Base-by-base conservation (phyloP, 2,329 filamentous ascomycete genomes). In the Monosporascus ibericus region DNA sequence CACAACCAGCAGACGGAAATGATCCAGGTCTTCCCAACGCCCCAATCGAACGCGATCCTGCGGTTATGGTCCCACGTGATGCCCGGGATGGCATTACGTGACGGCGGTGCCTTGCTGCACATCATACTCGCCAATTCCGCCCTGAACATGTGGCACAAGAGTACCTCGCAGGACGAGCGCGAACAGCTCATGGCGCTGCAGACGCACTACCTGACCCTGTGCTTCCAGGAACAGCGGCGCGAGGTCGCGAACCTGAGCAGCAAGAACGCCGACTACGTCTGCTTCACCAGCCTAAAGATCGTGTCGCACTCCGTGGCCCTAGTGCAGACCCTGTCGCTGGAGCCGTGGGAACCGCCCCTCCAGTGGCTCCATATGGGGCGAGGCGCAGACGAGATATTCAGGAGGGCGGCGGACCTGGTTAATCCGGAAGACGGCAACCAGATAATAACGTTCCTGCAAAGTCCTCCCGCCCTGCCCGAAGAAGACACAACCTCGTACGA, bases 271-370 rank as follows among this genome's bases (percentile, higher is more conserved):
- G 69, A 71, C 58, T 63, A 62, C 40, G 61, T 71, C 42, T 70
- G 67, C 55, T 67, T 70, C 50, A 65, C 67, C 22, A 63, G 64
- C 38, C 59, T 72, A 27, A 61, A 62, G 39, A 70, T 72, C 55
- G 54, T 72, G 37, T 61, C 64, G n/a, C 69, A 71, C 58, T 66
- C 65, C 36, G 61, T 71, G 48, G 69, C 68, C 7, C 58, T 71
- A 7, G 69, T 72, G 17, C 70, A 72, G 63, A 71, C 68, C 11
- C 54, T 70, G 42, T 60, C 65, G 18, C 49, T 62, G 25, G 62
- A 66, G 46, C 68, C 67, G 2, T 72, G 70, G 70, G 64, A 70
- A 54, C 69, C 70, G 34, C 70, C 69, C 17, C 47, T 66, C n/a
- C 68, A 71, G 52, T 72, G 66, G 66, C 53, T 70, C 42, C 61